These are phyloP conservation scores for Fusarium penzigii DNA, from an alignment of 2,329 filamentous ascomycete genomes.

Conservation along the genomic window DNA sequence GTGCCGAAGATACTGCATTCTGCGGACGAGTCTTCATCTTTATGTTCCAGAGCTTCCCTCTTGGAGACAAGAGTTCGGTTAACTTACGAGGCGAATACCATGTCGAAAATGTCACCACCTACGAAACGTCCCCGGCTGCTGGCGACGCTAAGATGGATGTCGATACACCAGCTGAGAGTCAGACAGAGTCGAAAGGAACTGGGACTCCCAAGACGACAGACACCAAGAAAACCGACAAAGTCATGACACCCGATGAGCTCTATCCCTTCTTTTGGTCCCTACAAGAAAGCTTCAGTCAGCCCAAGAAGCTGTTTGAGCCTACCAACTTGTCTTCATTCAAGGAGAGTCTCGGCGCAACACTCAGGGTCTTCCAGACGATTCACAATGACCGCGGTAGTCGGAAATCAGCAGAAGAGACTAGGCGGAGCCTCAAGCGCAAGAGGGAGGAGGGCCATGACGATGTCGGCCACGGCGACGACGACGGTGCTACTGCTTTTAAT, in stretches of 20 bases:
- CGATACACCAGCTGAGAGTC: constrained; percentile 51
- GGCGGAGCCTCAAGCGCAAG: constrained; percentile 71
- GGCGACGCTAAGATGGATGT: constrained; percentile 60
- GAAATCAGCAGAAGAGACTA: constrained; percentile 63
- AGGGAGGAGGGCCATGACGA: constrained; percentile 53
- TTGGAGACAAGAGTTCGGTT: constrained; percentile 95
- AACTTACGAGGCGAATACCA: constrained; percentile 97
- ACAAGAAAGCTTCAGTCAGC: constrained; percentile 89
- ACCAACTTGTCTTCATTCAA: constrained; percentile 79
- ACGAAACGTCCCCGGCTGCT: constrained; percentile 51
- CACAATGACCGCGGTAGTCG: constrained; percentile 50
- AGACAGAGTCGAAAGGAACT: constrained; percentile 28
- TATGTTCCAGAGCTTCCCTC: constrained; percentile 94
- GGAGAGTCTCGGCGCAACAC: constrained; percentile 68
- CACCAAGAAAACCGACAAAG: constrained; percentile 48
- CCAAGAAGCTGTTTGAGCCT: constrained; percentile 75
- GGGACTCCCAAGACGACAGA: constrained; percentile 42
- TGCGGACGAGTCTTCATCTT: constrained; percentile 98
- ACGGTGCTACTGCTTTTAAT: constrained; percentile 65
- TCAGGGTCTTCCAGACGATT: constrained; percentile 54
- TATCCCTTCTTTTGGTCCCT: constrained; percentile 95
- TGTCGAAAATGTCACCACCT: constrained; percentile 88
- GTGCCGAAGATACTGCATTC: constrained; percentile 95
- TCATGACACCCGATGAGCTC: constrained; percentile 67
- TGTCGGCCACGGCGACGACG: constrained; percentile 31